phyloP scores from a whole-genome alignment of 306 rosid genomes.

The Quercus wislizeni region DNA sequence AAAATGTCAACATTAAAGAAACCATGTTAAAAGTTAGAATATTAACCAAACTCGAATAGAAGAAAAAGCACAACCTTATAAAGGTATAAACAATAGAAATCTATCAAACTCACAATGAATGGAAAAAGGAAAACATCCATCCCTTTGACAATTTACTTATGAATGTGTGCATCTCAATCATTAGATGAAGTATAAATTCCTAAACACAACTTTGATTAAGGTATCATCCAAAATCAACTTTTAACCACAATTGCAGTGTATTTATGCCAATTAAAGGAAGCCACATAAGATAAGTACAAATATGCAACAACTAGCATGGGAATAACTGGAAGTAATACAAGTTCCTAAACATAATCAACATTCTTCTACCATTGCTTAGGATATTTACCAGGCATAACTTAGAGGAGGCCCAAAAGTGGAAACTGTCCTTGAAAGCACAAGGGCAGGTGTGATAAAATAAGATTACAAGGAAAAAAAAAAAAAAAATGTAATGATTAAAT shows the following conservation, averaged over 20 bases:
- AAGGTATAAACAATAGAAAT: neutral
- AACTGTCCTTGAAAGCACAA: no score
- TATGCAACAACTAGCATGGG: neutral
- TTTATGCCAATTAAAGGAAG: neutral
- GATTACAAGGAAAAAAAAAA: neutral
- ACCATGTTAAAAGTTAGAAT: neutral
- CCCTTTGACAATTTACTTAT: neutral
- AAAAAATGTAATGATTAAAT: neutral
- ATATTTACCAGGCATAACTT: no score
- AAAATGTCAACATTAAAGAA: neutral
- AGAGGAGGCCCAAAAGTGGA: no score
- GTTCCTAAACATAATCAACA: neutral
- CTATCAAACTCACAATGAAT: neutral
- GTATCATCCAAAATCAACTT: neutral
- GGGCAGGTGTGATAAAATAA: no score
- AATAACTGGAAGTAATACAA: neutral
- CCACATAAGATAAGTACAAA: neutral
- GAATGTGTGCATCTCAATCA: neutral
- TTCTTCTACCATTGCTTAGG: no score
- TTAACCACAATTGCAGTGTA: neutral
- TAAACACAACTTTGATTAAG: neutral
- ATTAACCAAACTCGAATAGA: neutral
- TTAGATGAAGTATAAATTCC: no score
- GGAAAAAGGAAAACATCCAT: neutral
- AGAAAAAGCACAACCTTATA: neutral